phyloP scores from a whole-genome alignment of 495 filamentous ascomycete genomes.

The Penicillium canescens region DNA sequence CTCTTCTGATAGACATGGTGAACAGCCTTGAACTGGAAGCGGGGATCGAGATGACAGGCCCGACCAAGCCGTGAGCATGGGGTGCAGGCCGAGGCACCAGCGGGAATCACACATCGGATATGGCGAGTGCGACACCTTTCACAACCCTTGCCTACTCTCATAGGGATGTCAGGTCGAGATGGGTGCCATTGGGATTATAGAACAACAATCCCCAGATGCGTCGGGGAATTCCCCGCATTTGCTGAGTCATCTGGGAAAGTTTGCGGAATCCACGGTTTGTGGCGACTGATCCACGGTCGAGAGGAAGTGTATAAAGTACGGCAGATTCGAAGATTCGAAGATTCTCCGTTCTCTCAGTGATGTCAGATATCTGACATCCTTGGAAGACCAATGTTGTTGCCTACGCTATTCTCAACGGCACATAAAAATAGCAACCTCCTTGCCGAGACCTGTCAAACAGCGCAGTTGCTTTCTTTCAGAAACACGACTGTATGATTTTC shows the following conservation, averaged over 20 bases:
- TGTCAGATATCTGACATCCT: too few species aligned
- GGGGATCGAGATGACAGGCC: slow-evolving; percentile 36
- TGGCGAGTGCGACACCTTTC: slow-evolving; percentile 43
- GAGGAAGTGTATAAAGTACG: background rate
- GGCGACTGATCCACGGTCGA: background rate
- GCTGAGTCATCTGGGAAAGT: slow-evolving; percentile 1
- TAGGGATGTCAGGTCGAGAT: slow-evolving; percentile 9
- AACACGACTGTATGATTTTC: too few species aligned
- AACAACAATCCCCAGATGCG: background rate
- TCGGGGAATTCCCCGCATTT: background rate
- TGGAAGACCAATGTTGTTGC: slow-evolving; percentile 1
- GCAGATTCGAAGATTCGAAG: too few species aligned
- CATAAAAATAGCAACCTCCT: slow-evolving; percentile 1
- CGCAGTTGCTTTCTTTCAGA: too few species aligned
- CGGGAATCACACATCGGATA: slow-evolving; percentile 35
- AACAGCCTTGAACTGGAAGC: slow-evolving; percentile 39
- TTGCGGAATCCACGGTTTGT: background rate
- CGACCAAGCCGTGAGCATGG: slow-evolving; percentile 34
- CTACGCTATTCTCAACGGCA: background rate
- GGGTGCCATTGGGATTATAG: background rate
- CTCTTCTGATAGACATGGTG: slow-evolving; percentile 39
- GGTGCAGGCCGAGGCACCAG: slow-evolving; percentile 33
- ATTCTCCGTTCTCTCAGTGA: too few species aligned
- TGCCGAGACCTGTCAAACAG: background rate
- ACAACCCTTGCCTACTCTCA: slow-evolving; percentile 44